Evolutionary conservation across 139 green algal genomes (phyloP).

Genomic region (Chlorella sp.): DNA sequence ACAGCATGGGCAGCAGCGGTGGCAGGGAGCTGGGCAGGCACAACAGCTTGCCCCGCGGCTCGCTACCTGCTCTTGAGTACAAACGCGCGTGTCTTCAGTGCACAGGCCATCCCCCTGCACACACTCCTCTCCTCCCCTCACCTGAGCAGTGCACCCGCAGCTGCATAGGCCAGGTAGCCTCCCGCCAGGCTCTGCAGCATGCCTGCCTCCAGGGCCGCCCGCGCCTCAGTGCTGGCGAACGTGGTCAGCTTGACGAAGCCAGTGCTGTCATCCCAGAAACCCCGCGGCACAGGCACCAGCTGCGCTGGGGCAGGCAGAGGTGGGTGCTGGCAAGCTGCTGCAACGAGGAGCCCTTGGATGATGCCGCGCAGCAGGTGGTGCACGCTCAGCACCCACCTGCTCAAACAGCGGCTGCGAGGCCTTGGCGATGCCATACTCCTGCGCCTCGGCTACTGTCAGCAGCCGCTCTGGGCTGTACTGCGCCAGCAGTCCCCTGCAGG

Average conservation of each 20-base stretch:
- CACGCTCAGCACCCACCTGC: slow-evolving; percentile 49
- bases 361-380: too few species aligned
- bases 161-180: slow-evolving; percentile 70
- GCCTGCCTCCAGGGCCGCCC: slow-evolving; percentile 7
- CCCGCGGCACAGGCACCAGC: slow-evolving; percentile 26
- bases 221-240: slow-evolving; percentile 21
- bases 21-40: neutral
- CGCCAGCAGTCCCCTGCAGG: neutral
- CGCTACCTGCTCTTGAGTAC: too few species aligned
- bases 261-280: slow-evolving; percentile 56
- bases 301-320: slow-evolving; percentile 32
- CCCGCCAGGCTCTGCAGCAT: slow-evolving; percentile 2
- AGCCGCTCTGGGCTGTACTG: neutral
- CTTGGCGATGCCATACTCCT: neutral
- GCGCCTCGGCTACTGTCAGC: slow-evolving; percentile 25
- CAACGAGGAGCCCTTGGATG: too few species aligned
- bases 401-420: slow-evolving; percentile 25
- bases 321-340: too few species aligned
- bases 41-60: too few species aligned
- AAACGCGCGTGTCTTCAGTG: too few species aligned
- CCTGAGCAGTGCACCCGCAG: slow-evolving; percentile 71
- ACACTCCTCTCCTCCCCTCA: too few species aligned
- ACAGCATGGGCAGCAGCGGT: neutral
- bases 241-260: slow-evolving; percentile 30
- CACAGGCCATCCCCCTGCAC: too few species aligned